Conservation (phyloP, 805 yeast genomes). For the Metschnikowia dekortorum region DNA sequence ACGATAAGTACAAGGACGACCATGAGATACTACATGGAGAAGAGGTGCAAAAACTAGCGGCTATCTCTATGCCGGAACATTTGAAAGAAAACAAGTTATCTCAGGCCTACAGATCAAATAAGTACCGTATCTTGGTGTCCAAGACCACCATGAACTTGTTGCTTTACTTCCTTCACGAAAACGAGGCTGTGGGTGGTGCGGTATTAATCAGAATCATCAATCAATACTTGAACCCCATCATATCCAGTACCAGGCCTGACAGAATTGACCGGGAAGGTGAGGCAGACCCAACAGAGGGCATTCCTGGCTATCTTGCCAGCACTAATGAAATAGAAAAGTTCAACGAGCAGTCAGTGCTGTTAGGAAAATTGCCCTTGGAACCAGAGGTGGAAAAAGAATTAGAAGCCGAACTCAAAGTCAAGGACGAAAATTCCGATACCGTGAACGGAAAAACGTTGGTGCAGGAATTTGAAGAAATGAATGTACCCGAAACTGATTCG, state of each 20-base stretch:
- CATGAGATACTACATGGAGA: slow-evolving; percentile 72
- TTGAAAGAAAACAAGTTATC: slow-evolving; percentile 80
- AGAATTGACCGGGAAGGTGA: slow-evolving; percentile 41
- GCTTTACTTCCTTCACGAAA: slow-evolving; percentile 83
- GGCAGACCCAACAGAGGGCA: slow-evolving; percentile 50
- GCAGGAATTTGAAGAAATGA: slow-evolving; percentile 61
- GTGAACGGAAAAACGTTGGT: slow-evolving; percentile 45
- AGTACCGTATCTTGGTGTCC: slow-evolving; percentile 71
- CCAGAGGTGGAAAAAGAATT: slow-evolving; percentile 81
- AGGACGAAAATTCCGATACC: slow-evolving; percentile 51
- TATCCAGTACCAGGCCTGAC: slow-evolving; percentile 37
- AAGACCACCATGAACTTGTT: slow-evolving; percentile 81
- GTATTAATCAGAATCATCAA: slow-evolving; percentile 80
- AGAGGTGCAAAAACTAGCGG: slow-evolving; percentile 68
- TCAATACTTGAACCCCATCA: slow-evolving; percentile 63
- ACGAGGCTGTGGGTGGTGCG: slow-evolving; percentile 89
- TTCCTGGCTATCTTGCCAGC: slow-evolving; percentile 39
- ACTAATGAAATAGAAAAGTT: slow-evolving; percentile 52
- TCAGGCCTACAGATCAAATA: slow-evolving; percentile 63
- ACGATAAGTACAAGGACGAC: slow-evolving; percentile 67
- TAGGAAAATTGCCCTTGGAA: slow-evolving; percentile 84
- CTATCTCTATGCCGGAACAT: slow-evolving; percentile 76
- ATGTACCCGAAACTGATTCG: slow-evolving; percentile 54
- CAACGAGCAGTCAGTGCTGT: slow-evolving; percentile 67
- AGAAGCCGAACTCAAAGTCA: slow-evolving; percentile 73